phyloP scores from a whole-genome alignment of 768 basidiomycete genomes.

The Kwoniella dendrophila region DNA sequence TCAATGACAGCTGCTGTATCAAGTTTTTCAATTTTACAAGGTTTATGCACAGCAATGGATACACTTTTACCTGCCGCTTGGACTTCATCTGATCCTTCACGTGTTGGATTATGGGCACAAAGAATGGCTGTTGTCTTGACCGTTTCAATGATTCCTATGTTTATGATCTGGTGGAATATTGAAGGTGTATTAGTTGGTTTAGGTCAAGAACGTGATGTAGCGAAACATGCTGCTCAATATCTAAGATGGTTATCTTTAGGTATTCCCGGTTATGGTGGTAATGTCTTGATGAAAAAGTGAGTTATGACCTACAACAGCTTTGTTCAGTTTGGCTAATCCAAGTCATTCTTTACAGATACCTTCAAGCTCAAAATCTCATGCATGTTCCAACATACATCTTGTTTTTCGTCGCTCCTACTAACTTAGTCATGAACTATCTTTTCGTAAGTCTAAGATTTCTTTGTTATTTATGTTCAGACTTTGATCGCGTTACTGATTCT shows the following conservation, averaged over 20 bases:
- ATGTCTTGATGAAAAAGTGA: slow-evolving; percentile 61
- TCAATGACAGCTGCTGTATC: slow-evolving; percentile 61
- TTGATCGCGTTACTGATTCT: background rate
- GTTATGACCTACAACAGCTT: slow-evolving; percentile 9
- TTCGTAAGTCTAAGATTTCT: slow-evolving; percentile 60
- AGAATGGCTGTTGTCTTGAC: slow-evolving; percentile 64
- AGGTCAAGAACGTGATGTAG: slow-evolving; percentile 73
- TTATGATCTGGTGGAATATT: slow-evolving; percentile 76
- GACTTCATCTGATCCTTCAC: slow-evolving; percentile 80
- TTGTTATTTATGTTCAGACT: background rate
- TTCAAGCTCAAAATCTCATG: slow-evolving; percentile 86
- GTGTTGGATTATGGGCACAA: slow-evolving; percentile 89
- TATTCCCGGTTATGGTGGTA: slow-evolving; percentile 73
- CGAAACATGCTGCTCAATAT: slow-evolving; percentile 73
- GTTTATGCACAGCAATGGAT: slow-evolving; percentile 82
- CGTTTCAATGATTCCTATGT: slow-evolving; percentile 60
- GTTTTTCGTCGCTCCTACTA: slow-evolving; percentile 79
- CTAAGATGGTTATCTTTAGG: slow-evolving; percentile 75
- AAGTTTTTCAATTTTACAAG: slow-evolving; percentile 77
- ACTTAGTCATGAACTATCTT: slow-evolving; percentile 76
- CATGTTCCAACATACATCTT: slow-evolving; percentile 81
- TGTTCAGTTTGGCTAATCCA: background rate
- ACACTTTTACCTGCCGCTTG: slow-evolving; percentile 92
- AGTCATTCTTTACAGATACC: slow-evolving; percentile 60
- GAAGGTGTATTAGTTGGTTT: slow-evolving; percentile 70